Percentiles rank a stretch among this genome's conserved stretches.
Evolutionary conservation across 179 eudicot species (phyloP).

Genomic region (Drosera spatulata): DNA sequence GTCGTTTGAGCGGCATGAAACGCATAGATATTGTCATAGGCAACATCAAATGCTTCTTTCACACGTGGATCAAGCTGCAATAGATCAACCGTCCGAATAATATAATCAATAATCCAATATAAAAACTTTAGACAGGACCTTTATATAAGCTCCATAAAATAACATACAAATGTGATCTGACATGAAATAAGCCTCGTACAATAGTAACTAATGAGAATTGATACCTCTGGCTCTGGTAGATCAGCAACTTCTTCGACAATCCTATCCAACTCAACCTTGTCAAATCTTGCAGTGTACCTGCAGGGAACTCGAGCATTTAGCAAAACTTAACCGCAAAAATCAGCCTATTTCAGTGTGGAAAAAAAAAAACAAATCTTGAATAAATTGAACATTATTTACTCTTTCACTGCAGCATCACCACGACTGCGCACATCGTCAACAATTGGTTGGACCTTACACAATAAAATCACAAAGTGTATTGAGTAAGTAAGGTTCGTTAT

Average conservation of each 20-base stretch:
- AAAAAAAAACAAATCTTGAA: neutral
- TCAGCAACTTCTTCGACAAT: constrained; percentile 62
- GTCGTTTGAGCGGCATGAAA: constrained; percentile 92
- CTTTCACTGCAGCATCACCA: constrained; percentile 97
- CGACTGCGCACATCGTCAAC: constrained; percentile 76
- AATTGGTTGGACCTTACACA: constrained; percentile 82
- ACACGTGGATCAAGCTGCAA: constrained; percentile 81
- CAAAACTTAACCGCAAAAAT: no score
- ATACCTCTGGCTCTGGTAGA: constrained; percentile 89
- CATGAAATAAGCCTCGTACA: no score
- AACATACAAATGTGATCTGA: neutral
- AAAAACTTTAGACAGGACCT: no score
- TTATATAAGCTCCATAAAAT: no score
- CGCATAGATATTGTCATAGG: constrained; percentile 84
- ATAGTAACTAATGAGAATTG: no score
- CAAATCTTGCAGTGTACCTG: constrained; percentile 73
- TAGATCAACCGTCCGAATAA: neutral
- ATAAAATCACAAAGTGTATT: neutral
- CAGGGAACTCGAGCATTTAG: neutral
- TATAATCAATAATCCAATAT: no score
- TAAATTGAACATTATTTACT: constrained; percentile 39
- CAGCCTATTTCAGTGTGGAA: neutral
- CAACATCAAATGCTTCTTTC: constrained; percentile 95
- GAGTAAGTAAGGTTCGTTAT: no score
- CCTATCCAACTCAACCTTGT: constrained; percentile 62